These are phyloP conservation scores for Alternaria sp. DNA, from an alignment of 2,329 filamentous ascomycete genomes.

Conservation along the genomic window DNA sequence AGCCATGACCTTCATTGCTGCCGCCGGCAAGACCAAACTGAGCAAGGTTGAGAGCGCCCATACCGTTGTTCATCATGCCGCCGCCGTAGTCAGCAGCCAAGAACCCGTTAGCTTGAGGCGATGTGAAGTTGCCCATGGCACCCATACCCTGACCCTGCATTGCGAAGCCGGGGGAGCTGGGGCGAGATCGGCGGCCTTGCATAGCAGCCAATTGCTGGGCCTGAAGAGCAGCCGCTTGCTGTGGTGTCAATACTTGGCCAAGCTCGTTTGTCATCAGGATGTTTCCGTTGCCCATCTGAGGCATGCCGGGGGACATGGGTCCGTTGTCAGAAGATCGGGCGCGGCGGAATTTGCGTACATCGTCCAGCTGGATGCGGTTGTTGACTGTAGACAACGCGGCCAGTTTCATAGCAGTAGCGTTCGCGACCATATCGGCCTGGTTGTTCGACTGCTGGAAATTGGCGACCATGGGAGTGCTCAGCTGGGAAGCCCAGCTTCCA, in stretches of 20 bases:
- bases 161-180: slow-evolving; percentile 85
- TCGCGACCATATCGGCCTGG: slow-evolving; percentile 97
- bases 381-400: slow-evolving; percentile 97
- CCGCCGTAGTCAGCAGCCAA: slow-evolving; percentile 83
- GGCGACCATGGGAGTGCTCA: slow-evolving; percentile 93
- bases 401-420: slow-evolving; percentile 98
- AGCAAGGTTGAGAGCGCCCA: slow-evolving; percentile 73
- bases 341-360: slow-evolving; percentile 94
- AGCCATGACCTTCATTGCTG: slow-evolving; percentile 70
- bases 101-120: slow-evolving; percentile 94
- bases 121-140: slow-evolving; percentile 72
- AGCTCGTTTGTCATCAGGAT: slow-evolving; percentile 95
- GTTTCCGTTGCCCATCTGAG: slow-evolving; percentile 69
- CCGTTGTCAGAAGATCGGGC: slow-evolving; percentile 84
- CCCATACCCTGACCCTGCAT: slow-evolving; percentile 70
- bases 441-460: slow-evolving; percentile 72
- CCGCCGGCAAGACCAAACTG: slow-evolving; percentile 64
- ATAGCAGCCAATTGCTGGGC: slow-evolving; percentile 83
- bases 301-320: slow-evolving; percentile 70
- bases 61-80: slow-evolving; percentile 72
- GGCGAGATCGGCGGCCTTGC: slow-evolving; percentile 82
- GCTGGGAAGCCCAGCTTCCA: slow-evolving; percentile 98
- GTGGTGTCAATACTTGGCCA: slow-evolving; percentile 78
- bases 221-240: slow-evolving; percentile 59
- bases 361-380: slow-evolving; percentile 95